A percentile compares a stretch with the other conserved stretches of the same genome.
phyloP scores from a whole-genome alignment of 2,329 filamentous ascomycete genomes.

The Biscogniauxia sp. region DNA sequence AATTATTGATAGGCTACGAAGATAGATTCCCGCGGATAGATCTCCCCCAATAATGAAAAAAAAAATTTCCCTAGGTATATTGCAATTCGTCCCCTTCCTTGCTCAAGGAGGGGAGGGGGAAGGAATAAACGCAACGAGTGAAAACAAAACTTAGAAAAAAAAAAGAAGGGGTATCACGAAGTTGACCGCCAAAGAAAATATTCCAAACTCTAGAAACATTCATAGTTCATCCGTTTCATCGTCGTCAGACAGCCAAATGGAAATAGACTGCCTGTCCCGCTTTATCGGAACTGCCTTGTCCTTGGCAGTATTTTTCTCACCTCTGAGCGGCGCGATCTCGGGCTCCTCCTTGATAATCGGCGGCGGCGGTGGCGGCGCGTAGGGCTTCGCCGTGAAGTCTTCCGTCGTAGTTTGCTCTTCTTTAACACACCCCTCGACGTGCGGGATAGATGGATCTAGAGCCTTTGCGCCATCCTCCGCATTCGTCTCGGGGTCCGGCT shows the following conservation, averaged over 20 bases:
- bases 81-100: no score
- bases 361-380: no score
- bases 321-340: not conserved
- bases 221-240: slow-evolving; percentile 30
- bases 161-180: not conserved
- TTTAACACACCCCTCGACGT: not conserved
- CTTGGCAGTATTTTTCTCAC: slow-evolving; percentile 3
- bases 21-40: no score
- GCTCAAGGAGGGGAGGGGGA: no score
- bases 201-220: slow-evolving; percentile 1
- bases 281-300: slow-evolving; percentile 9
- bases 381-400: slow-evolving; percentile 5
- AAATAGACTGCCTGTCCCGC: slow-evolving; percentile 12
- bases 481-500: slow-evolving; percentile 7
- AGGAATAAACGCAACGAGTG: no score
- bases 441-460: not conserved
- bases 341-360: slow-evolving; percentile 14
- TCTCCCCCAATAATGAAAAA: no score
- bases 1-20: no score
- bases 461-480: not conserved
- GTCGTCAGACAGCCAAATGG: slow-evolving; percentile 28
- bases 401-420: slow-evolving; percentile 7
- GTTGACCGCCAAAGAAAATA: not conserved
- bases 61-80: no score
- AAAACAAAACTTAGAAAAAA: not conserved